A percentile compares a stretch with the other conserved stretches of the same genome.
Conservation (phyloP, 2,329 filamentous ascomycete species). For the Chrysoporthe puriensis region DNA sequence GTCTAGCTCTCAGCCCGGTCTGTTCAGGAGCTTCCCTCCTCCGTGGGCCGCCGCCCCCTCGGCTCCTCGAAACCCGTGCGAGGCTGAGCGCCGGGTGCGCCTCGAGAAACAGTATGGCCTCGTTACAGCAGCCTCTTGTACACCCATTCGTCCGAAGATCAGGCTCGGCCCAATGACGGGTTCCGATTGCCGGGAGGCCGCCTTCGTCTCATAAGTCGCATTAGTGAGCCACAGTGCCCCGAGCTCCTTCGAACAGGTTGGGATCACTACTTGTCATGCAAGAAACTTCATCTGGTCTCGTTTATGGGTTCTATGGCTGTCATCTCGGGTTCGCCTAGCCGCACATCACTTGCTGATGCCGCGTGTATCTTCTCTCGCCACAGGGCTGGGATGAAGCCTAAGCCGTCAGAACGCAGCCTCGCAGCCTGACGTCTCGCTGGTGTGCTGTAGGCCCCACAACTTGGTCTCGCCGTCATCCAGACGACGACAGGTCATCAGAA, state of each 20-base stretch:
- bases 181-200: conserved; percentile 3
- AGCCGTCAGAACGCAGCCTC: not conserved
- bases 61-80: conserved; percentile 22
- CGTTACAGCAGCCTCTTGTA: too few species aligned
- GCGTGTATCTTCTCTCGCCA: not conserved
- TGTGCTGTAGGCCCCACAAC: not conserved
- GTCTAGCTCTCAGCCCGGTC: conserved; percentile 10
- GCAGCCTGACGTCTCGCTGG: not conserved
- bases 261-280: conserved; percentile 7
- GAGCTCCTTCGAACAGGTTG: not conserved
- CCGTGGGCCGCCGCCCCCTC: not conserved
- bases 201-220: not conserved
- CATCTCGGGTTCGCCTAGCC: not conserved
- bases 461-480: not conserved
- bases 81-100: conserved; percentile 15
- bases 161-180: conserved; percentile 6
- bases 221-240: not conserved
- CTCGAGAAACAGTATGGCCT: not conserved
- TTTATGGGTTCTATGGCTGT: conserved; percentile 9
- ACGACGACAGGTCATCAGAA: not conserved
- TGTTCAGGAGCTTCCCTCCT: conserved; percentile 3
- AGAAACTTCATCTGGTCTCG: conserved; percentile 23
- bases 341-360: conserved; percentile 10
- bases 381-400: not conserved
- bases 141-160: conserved; percentile 13